Evolutionary conservation across 2,329 filamentous ascomycete genomes (phyloP).

Genomic region (Karstenula rhodostoma): DNA sequence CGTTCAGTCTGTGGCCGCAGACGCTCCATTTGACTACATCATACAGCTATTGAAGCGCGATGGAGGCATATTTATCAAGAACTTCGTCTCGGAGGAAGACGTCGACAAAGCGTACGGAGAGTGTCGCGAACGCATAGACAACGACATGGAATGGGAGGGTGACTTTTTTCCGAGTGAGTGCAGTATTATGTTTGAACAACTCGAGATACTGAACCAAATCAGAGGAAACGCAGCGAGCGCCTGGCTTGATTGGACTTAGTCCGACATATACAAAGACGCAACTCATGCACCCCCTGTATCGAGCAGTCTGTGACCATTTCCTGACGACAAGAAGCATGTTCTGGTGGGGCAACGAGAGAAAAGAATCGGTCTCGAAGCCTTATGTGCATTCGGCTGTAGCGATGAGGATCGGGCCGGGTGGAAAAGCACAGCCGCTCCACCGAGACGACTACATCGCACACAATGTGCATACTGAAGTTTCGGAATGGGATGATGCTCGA

Average conservation of each 20-base stretch:
- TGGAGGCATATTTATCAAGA: conserved; percentile 22
- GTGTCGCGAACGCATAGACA: conserved; percentile 20
- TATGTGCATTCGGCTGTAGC: conserved; percentile 27
- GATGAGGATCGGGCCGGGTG: conserved; percentile 31
- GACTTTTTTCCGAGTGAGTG: conserved; percentile 24
- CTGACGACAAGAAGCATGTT: conserved; percentile 36
- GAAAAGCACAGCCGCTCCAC: conserved; percentile 36
- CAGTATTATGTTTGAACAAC: background rate
- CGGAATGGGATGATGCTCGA: conserved; percentile 25
- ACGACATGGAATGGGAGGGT: conserved; percentile 24
- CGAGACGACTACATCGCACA: conserved; percentile 43
- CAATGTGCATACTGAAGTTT: conserved; percentile 23
- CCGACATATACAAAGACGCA: conserved; percentile 22
- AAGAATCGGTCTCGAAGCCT: conserved; percentile 36
- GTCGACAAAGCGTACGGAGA: conserved; percentile 22
- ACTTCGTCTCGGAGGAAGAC: conserved; percentile 17
- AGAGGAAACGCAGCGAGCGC: conserved; percentile 26
- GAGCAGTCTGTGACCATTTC: conserved; percentile 34
- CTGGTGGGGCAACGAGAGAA: conserved; percentile 39
- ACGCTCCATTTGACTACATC: conserved; percentile 19
- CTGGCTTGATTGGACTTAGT: conserved; percentile 19
- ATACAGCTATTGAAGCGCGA: conserved; percentile 23
- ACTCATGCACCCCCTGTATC: conserved; percentile 38
- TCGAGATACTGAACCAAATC: background rate
- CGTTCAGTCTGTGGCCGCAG: conserved; percentile 20